phyloP scores from a whole-genome alignment of 73 alveolate genomes.

The Stentor coeruleus region DNA sequence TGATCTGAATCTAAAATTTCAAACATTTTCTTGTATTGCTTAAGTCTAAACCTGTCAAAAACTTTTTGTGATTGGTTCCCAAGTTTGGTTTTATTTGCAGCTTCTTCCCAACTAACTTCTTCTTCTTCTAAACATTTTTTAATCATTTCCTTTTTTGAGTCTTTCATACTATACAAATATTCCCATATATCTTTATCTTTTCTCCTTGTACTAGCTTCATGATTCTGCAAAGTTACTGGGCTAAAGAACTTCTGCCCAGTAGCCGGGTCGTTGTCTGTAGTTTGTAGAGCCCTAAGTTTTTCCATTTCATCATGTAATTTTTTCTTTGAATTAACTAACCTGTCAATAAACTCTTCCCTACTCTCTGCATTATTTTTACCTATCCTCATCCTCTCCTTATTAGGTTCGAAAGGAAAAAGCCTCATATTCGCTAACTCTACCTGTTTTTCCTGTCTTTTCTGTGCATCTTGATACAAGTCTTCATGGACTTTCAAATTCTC shows the following conservation, averaged over 20 bases:
- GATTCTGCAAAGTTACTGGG: not conserved
- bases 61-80: slow-evolving; percentile 11
- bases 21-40: not conserved
- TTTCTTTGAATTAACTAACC: not conserved
- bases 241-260: not conserved
- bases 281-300: not conserved
- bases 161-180: not conserved
- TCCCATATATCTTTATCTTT: slow-evolving; percentile 10
- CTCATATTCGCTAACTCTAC: not conserved
- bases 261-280: not conserved
- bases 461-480: not conserved
- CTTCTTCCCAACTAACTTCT: not conserved
- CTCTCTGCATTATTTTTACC: slow-evolving; percentile 2
- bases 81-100: not conserved
- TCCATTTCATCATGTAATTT: slow-evolving; percentile 22
- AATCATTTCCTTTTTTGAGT: not conserved
- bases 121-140: not conserved
- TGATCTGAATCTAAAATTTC: not conserved
- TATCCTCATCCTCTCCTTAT: not conserved
- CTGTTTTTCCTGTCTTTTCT: not conserved
- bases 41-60: slow-evolving; percentile 1
- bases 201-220: not conserved
- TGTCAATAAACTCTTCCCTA: not conserved
- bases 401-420: slow-evolving; percentile 5
- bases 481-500: slow-evolving; percentile 6